Base-by-base conservation (phyloP, 2,329 filamentous ascomycete genomes). In the Chaetomium globosum region DNA sequence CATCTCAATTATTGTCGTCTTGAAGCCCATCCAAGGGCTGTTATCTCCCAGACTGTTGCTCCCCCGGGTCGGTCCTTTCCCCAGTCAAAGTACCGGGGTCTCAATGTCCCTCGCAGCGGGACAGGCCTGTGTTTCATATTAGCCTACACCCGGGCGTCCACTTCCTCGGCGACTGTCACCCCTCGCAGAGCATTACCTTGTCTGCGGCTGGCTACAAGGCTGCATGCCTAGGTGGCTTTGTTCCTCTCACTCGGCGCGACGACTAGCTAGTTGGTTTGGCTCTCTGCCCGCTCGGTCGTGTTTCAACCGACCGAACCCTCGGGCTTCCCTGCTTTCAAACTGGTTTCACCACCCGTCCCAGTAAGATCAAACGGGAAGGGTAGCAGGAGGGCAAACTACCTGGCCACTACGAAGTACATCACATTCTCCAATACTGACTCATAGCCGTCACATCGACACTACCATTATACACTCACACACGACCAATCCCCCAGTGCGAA, bases 101-200 rank as follows among this genome's bases (percentile, higher is more conserved):
- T 56, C n/a, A 36, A 23, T 36, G 30, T 21, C 31, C 53, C 31
- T 56, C 31, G 2, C 53, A 39, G 53, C 31, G 31, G 33, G 21
- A 21, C 53, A 16, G 31, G 13, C 53, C 31, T 23, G 53, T 33
- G 53, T 56, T 43, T 59, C 56, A 59, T 59, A 64, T 64, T 59
- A 64, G 28, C 61, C 55, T 46, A 26, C 61, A 33, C 55, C 61
- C 31, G 31, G 21, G 21, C 31, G 39, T 36, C 36, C 19, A 21
- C 61, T 36, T 21, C 49, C 56, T 26, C 26, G 46, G 46, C 31
- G 48, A 63, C 61, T 26, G 19, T 54, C n/a, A 58, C 39, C 53
- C 53, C 16, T 28, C 53, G 21, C 30, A 26, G 30, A 12, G 6
- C 48, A n/a, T 56, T 33, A 4, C 55, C 23, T 39, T 28, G 46